Evolutionary conservation across 192 early-diverging fungal genomes (phyloP).

Genomic region (Chytriomyces confervae): DNA sequence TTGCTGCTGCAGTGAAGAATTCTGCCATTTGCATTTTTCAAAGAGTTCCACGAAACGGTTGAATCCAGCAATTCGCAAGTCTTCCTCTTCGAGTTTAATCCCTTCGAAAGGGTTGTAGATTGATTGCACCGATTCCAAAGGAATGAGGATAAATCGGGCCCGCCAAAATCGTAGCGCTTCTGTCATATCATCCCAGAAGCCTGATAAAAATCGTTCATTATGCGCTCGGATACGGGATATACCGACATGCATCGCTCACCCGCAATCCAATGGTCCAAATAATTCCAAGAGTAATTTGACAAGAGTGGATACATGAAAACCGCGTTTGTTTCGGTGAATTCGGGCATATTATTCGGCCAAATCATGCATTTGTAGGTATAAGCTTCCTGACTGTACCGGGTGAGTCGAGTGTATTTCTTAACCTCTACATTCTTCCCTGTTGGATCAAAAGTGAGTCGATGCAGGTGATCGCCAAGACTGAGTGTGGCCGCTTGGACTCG

Average conservation of each 20-base stretch:
- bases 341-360: conserved; percentile 77
- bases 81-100: conserved; percentile 79
- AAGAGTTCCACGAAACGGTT: conserved; percentile 83
- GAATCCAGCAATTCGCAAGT: conserved; percentile 84
- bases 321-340: conserved; percentile 63
- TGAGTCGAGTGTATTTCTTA: conserved; percentile 79
- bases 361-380: conserved; percentile 80
- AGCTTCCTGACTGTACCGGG: conserved; percentile 60
- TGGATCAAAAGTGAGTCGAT: conserved; percentile 74
- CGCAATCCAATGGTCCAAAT: conserved; percentile 83
- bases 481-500: conserved; percentile 43
- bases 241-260: neutral
- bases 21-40: conserved; percentile 65
- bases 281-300: conserved; percentile 90
- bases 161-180: conserved; percentile 86
- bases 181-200: conserved; percentile 80
- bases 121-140: conserved; percentile 68
- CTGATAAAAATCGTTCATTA: conserved; percentile 49
- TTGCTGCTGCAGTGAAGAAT: conserved; percentile 43
- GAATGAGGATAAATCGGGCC: conserved; percentile 88
- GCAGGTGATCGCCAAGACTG: conserved; percentile 90
- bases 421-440: conserved; percentile 81
- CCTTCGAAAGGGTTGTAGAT: conserved; percentile 64
- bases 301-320: conserved; percentile 79
- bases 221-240: neutral